Evolutionary conservation across 2,329 filamentous ascomycete genomes (phyloP), one percentile per base, ranked within the genome.

Genomic region (Trichoderma gracile): DNA sequence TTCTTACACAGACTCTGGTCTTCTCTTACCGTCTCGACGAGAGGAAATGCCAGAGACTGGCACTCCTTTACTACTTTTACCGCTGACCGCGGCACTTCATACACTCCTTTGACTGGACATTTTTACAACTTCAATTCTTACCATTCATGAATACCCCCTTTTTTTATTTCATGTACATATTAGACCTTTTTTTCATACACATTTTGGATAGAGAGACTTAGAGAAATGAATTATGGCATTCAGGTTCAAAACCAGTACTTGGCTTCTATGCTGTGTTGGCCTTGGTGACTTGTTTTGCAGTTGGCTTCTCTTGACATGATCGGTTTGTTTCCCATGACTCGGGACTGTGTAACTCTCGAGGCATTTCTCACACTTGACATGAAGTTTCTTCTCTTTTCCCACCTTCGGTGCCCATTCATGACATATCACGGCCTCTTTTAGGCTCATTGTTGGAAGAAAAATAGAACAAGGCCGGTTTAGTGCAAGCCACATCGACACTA

Each of bases 101-200:
- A 69, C 72, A 68, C 64, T 73, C 72, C 47, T 55, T 73, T n/a
- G 63, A 56, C 43, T 53, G 3, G 14, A 33, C 23, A 19, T 9
- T 45, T 53, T 25, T 45, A 68, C 47, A 61, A 40, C 19, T 43
- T 65, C 25, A 23, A 40, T 56, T 47, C 52, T 17, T 45, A 47
- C 65, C 50, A 49, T 63, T 47, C 50, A 49, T 54, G 60, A 43
- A 67, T 71, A 68, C 68, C 53, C 68, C 66, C 4, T 65, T 61
- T 71, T 73, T 68, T 17, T 23, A 6, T n/a, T 56, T 63, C 12
- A 23, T 73, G 70, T 73, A 74, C 45, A 74, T 73, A 73, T 61
- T 69, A 66, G 40, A 55, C 8, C 47, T 59, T 63, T 30, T 54
- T 30, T 9, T 38, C 33, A 38, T 12, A 56, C 23, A 46, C 40